A percentile compares a stretch with the other conserved stretches of the same genome.
Conservation (phyloP, 805 yeast species). For the Candida hungchunana region DNA sequence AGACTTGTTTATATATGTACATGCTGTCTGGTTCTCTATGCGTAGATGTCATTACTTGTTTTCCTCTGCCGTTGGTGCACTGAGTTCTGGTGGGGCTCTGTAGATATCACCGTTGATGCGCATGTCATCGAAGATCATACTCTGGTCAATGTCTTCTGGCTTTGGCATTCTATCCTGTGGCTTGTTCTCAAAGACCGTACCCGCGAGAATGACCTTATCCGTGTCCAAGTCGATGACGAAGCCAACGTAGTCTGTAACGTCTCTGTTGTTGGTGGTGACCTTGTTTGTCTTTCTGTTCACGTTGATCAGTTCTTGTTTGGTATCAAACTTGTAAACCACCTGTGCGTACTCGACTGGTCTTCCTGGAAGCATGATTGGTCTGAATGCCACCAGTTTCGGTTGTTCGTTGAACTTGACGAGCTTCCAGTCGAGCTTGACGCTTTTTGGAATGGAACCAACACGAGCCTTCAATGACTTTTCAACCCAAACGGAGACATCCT, state of each 20-base stretch:
- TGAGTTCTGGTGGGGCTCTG: slow-evolving; percentile 27
- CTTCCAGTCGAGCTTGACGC: slow-evolving; percentile 69
- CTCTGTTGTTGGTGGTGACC: slow-evolving; percentile 44
- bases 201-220: slow-evolving; percentile 55
- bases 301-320: slow-evolving; percentile 54
- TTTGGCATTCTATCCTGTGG: slow-evolving; percentile 36
- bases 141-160: slow-evolving; percentile 28
- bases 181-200: slow-evolving; percentile 60
- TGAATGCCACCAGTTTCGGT: slow-evolving; percentile 72
- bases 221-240: slow-evolving; percentile 59
- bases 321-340: slow-evolving; percentile 57
- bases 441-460: slow-evolving; percentile 50
- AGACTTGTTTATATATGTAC: too few species aligned
- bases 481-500: slow-evolving; percentile 56
- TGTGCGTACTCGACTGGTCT: slow-evolving; percentile 52
- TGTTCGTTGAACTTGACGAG: slow-evolving; percentile 60
- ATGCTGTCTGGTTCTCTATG: background rate
- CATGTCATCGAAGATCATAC: slow-evolving; percentile 28
- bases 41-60: slow-evolving; percentile 1
- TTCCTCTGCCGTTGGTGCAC: slow-evolving; percentile 4
- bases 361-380: slow-evolving; percentile 59
- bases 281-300: slow-evolving; percentile 41
- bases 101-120: slow-evolving; percentile 31
- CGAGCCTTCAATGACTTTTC: slow-evolving; percentile 53
- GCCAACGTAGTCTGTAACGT: slow-evolving; percentile 57